Percentiles rank a stretch among this genome's conserved stretches.
These are phyloP conservation scores for Ophiostoma ips DNA, from an alignment of 2,329 filamentous ascomycete genomes.

Conservation along the genomic window DNA sequence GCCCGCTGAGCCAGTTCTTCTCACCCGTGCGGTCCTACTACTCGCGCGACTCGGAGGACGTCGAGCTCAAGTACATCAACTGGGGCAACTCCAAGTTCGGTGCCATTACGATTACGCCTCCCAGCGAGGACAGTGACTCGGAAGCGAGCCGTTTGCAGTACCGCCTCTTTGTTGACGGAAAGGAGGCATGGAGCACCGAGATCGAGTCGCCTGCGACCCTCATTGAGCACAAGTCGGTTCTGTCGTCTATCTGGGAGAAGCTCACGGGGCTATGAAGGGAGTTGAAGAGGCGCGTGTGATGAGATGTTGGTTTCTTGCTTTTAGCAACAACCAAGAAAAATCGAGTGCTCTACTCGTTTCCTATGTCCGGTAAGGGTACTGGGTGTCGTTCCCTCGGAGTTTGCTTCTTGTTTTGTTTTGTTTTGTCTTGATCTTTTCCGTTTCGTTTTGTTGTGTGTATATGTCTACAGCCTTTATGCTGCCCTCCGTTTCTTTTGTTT, in stretches of 20 bases:
- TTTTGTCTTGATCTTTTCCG: neutral
- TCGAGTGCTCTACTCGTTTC: neutral
- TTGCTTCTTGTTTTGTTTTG: neutral
- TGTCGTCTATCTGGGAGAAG: conserved; percentile 35
- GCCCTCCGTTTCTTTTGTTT: neutral
- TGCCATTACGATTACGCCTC: conserved; percentile 50
- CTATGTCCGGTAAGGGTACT: neutral
- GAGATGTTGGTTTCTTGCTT: too few species aligned
- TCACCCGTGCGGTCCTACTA: conserved; percentile 71
- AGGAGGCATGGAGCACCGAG: conserved; percentile 58
- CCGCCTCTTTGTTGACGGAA: conserved; percentile 67
- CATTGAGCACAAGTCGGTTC: conserved; percentile 17
- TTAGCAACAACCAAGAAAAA: neutral
- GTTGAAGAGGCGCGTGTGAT: too few species aligned
- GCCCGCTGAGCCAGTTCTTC: conserved; percentile 88
- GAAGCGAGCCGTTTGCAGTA: conserved; percentile 57
- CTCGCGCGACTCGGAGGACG: conserved; percentile 69
- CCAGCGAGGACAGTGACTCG: conserved; percentile 24
- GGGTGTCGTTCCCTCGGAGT: neutral
- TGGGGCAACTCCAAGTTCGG: conserved; percentile 84
- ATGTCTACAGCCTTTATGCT: neutral
- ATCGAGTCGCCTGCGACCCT: conserved; percentile 30
- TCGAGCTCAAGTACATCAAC: conserved; percentile 73
- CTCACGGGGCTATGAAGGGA: too few species aligned
- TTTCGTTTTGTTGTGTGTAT: neutral